Evolutionary conservation across 1,284 basidiomycete genomes (phyloP), one percentile per base, ranked within the genome.

Genomic region (Ceratobasidium sp.): DNA sequence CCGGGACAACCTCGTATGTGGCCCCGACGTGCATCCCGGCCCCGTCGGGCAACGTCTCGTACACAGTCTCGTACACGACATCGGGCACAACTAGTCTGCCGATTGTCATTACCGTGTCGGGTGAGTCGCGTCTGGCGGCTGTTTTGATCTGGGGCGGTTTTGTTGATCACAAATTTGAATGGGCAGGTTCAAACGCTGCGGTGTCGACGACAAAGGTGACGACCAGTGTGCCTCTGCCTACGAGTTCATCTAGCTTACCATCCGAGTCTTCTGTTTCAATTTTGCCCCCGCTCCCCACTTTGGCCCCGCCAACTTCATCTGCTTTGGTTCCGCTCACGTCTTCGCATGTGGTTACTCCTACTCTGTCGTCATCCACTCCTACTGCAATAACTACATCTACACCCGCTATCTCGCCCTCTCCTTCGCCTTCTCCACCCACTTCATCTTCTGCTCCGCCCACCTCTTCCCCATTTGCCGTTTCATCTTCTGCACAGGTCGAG

Each of bases 1-100:
- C 68, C 11, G 68, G 51, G 24, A 63, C 48, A n/a, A 24, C 63
- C 1, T 65, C 63, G 14, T 61, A 71, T 37, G 56, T 71, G 1
- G 41, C 43, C 22, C 68, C 68, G 19, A 71, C 68, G 29, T 71
- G 68, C 49, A 27, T 71, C 22, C 68, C 68, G 27, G 43, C 37
- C 29, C 68, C 68, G 1, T 71, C 68, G 54, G 68, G 68, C 22
- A 71, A 71, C 49, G 54, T 58, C 6, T 43, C 68, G n/a, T 71
- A 71, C 46, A 34, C 68, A 41, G 22, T 49, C 41, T 59, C 68
- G 13, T 41, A 58, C 19, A 59, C 68, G 29, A 48, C 41, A 6
- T 71, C 68, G 24, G 56, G 46, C 29, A 59, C 22, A n/a, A 49
- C 41, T 22, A 19, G 29, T 16, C 13, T 71, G 5, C 68, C 68